phyloP scores from a whole-genome alignment of 352 stramenopile species.

The Globisporangium recalcitrans region DNA sequence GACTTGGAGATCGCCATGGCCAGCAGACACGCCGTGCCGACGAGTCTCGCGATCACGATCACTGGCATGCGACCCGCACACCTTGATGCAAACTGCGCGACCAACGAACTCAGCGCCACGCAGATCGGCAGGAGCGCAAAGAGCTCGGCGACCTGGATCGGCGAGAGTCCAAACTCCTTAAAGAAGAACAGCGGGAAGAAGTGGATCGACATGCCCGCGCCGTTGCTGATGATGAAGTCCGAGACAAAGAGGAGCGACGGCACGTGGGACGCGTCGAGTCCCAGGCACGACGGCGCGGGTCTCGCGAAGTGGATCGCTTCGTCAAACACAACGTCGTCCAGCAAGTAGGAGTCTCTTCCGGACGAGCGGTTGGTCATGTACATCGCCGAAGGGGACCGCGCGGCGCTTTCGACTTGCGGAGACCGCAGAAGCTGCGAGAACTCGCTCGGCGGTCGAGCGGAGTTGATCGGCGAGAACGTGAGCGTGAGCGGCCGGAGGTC shows the following conservation, averaged over 20 bases:
- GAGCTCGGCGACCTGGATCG: slow-evolving; percentile 49
- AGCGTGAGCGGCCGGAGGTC: slow-evolving; percentile 3
- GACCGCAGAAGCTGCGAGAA: slow-evolving; percentile 29
- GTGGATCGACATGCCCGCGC: slow-evolving; percentile 45
- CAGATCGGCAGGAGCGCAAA: slow-evolving; percentile 50
- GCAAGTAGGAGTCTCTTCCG: not conserved
- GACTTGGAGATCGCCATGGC: slow-evolving; percentile 37
- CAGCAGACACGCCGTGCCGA: slow-evolving; percentile 38
- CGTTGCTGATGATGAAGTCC: slow-evolving; percentile 70
- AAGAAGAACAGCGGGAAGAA: slow-evolving; percentile 69
- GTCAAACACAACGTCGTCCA: slow-evolving; percentile 17
- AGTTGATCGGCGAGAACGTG: slow-evolving; percentile 16
- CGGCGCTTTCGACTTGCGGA: not conserved
- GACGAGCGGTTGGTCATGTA: slow-evolving; percentile 18
- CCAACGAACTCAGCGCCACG: slow-evolving; percentile 35
- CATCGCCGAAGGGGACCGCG: slow-evolving; percentile 8
- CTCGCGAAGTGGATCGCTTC: slow-evolving; percentile 6
- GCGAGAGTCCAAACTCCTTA: slow-evolving; percentile 45
- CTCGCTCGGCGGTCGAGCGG: slow-evolving; percentile 22
- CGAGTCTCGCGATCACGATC: slow-evolving; percentile 36
- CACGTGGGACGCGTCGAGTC: slow-evolving; percentile 38
- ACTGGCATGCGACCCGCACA: slow-evolving; percentile 44
- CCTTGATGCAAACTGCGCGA: slow-evolving; percentile 38
- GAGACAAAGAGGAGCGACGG: slow-evolving; percentile 56
- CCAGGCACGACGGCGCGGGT: slow-evolving; percentile 22